Base-by-base conservation (phyloP, 1,284 basidiomycete genomes). In the Cryptococcus depauperatus region DNA sequence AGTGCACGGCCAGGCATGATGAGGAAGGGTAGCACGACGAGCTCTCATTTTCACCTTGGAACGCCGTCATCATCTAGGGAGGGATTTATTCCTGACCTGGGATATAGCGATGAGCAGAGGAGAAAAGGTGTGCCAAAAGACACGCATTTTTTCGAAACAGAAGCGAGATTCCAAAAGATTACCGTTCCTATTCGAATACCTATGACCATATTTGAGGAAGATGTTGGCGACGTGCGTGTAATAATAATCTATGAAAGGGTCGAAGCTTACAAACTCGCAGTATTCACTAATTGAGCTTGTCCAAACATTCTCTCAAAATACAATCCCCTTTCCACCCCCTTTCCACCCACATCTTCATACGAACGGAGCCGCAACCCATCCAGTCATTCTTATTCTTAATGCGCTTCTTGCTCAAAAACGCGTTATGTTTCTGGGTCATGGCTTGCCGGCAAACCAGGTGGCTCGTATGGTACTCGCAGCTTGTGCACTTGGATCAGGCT, bases 301-400 rank as follows among this genome's bases (percentile, higher is more conserved):
- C 51, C 83, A 87, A 62, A 84, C 84, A 3, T 96, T 97, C 67
- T 86, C 86, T 3, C 76, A 77, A 5, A 77, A 81, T 35, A 76
- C 77, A 25, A 76, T 72, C 9, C 62, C 68, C 7, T 75, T 88
- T 39, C 75, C 77, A 23, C 83, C 86, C 6, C 90, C 90, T 1
- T 74, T 81, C 35, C 90, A 95, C 63, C 85, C 91, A 1, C 89
- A 96, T 64, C 74, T 98, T 25, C 92, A 96, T 64, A 89, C 88
- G 0, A 90, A 84, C 56, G 93, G 93, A 41, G 74, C 79, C n/a
- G 74, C 79, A 47, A 97, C 93, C 0, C 89, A 91, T 61, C 90
- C 92, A 0, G 82, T 98, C 58, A 90, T 93, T 48, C 77, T 97
- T 35, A 78, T 98, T 10, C 90, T 95, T 75, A 97, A 97, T 66